Percentiles rank a stretch among this genome's conserved stretches.
Evolutionary conservation across 1,284 basidiomycete genomes (phyloP).

Genomic region (Trichosporon sp.): DNA sequence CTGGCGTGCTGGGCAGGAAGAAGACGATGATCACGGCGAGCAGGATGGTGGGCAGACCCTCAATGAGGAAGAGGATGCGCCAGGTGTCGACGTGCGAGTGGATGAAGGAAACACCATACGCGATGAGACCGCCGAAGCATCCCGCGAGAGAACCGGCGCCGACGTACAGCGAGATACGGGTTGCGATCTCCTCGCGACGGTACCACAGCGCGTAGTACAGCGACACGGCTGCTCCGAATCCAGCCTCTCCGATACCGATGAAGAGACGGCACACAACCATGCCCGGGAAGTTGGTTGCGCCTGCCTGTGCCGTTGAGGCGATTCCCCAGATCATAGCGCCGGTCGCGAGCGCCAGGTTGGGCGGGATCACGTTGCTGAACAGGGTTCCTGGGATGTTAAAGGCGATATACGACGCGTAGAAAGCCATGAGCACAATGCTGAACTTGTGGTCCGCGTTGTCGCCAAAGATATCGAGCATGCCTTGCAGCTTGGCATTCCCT

Average conservation of each 20-base stretch:
- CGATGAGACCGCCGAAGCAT: constrained; percentile 36
- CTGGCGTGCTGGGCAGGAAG: constrained; percentile 72
- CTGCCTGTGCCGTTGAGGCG: constrained; percentile 45
- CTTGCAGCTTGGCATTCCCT: constrained; percentile 45
- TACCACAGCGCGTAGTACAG: constrained; percentile 47
- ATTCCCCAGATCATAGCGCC: constrained; percentile 46
- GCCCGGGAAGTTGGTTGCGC: constrained; percentile 37
- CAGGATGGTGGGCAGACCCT: constrained; percentile 54
- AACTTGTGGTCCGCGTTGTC: constrained; percentile 41
- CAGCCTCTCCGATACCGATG: constrained; percentile 49
- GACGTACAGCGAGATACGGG: constrained; percentile 50
- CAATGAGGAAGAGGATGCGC: constrained; percentile 31
- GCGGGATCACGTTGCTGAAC: constrained; percentile 35
- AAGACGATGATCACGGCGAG: constrained; percentile 67
- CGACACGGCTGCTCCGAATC: constrained; percentile 45
- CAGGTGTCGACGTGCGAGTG: constrained; percentile 25
- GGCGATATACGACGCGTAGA: constrained; percentile 48
- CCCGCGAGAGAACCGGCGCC: constrained; percentile 45
- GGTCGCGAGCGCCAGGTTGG: constrained; percentile 35
- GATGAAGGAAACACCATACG: constrained; percentile 35
- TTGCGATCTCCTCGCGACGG: constrained; percentile 49
- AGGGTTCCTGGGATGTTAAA: constrained; percentile 49
- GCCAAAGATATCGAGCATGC: constrained; percentile 41
- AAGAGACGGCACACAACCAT: constrained; percentile 47
- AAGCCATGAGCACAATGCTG: constrained; percentile 41